Conservation (phyloP, 2,329 filamentous ascomycete genomes). For the Pestalotiopsis sp. region DNA sequence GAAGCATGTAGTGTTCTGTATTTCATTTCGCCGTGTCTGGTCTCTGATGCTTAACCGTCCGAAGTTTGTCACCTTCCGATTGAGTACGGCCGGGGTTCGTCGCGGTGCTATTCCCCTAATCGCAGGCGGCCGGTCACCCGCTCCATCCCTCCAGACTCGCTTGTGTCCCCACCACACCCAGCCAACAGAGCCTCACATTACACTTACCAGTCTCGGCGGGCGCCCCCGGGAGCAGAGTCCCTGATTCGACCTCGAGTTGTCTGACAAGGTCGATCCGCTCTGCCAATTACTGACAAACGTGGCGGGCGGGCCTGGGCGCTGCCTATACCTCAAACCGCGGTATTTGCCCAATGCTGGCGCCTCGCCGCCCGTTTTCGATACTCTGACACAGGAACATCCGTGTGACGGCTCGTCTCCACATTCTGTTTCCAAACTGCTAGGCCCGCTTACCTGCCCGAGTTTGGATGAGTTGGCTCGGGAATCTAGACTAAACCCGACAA, state of each 20-base stretch:
- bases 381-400: neutral
- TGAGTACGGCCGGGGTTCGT: neutral
- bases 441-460: neutral
- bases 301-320: neutral
- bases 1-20: neutral
- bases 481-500: neutral
- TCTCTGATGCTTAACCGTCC: conserved; percentile 6
- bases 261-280: neutral
- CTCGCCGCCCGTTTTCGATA: neutral
- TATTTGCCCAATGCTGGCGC: neutral
- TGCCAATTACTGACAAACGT: neutral
- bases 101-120: conserved; percentile 12
- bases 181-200: conserved; percentile 10
- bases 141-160: conserved; percentile 1
- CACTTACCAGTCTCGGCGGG: conserved; percentile 8
- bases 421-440: conserved; percentile 1
- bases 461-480: neutral
- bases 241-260: neutral
- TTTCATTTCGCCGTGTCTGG: neutral
- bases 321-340: conserved; percentile 12
- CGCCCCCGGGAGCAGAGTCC: neutral
- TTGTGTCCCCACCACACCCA: neutral
- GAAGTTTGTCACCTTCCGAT: conserved; percentile 10
- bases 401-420: neutral
- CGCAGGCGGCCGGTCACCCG: conserved; percentile 7